A percentile compares a stretch with the other conserved stretches of the same genome.
Evolutionary conservation across 2,329 filamentous ascomycete species (phyloP).

Genomic region (Golovinomyces cichoracearum): DNA sequence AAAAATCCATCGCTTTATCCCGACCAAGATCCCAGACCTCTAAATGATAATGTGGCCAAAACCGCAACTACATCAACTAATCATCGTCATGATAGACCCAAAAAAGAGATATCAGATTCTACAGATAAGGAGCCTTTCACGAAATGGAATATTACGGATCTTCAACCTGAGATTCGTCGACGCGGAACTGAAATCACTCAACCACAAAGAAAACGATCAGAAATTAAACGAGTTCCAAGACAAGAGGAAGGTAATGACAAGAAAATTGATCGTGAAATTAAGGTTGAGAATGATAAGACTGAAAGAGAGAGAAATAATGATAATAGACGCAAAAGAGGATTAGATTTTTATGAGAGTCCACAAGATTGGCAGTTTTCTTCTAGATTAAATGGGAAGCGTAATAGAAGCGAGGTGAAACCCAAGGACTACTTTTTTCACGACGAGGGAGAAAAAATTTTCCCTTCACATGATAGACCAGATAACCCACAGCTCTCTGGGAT

Average conservation of each 20-base stretch:
- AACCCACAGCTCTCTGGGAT: too few relatives aligned
- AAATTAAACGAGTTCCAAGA: constrained; percentile 5
- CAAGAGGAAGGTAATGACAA: neutral
- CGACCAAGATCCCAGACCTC: too few relatives aligned
- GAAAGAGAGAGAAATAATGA: constrained; percentile 5
- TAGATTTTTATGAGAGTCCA: constrained; percentile 8
- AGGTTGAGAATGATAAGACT: neutral
- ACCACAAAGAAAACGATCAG: neutral
- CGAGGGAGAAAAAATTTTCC: too few relatives aligned
- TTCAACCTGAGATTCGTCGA: constrained; percentile 2
- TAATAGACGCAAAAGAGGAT: constrained; percentile 5
- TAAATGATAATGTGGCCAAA: too few relatives aligned
- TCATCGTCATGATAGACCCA: too few relatives aligned
- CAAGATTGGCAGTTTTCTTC: constrained; percentile 9
- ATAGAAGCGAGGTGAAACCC: neutral
- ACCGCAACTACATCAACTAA: too few relatives aligned
- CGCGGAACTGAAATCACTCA: constrained; percentile 1
- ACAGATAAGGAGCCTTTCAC: constrained; percentile 2
- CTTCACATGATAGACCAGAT: too few relatives aligned
- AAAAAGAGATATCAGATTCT: neutral
- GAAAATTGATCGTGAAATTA: neutral
- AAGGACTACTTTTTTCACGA: constrained; percentile 5
- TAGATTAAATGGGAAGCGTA: neutral
- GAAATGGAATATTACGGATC: neutral
- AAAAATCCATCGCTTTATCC: constrained; percentile 11